Base-by-base conservation (phyloP, 495 filamentous ascomycete genomes). In the Penicillium bialowiezense region DNA sequence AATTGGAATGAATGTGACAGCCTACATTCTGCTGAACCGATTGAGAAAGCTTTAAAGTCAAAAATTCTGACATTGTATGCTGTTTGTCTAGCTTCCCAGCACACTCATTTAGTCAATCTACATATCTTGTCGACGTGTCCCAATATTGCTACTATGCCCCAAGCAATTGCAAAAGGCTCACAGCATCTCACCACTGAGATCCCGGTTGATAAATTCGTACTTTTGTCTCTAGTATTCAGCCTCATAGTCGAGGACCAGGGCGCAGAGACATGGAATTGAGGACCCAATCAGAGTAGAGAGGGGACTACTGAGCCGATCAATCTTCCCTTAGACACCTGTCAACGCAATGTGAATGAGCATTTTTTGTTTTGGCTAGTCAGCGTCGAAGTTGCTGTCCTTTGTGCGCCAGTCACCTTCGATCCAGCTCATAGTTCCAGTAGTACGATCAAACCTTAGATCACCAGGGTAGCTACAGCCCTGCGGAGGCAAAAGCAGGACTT, bases 331-430 rank as follows among this genome's bases (percentile, higher is more conserved):
- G 63, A 71, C 21, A 81, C 81, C 0, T 63, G 71, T 7, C 85
- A 87, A 62, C 76, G 81, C 10, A 72, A 81, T 50, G 79, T 83
- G 6, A 83, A 88, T 56, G 78, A 76, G 53, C 47, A 72, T 87
- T 29, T 65, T 86, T 19, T 71, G 38, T 0, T 65, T 70, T 4
- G 70, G 72, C 17, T 53, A 64, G 66, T 72, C 31, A 75, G 63
- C 31, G 73, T 86, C 9, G 81, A 79, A 59, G 84, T 83, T 0
- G 86, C 89, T 1, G 82, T 95, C 60, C 76, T 93, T 18, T 88
- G 81, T 50, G 88, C 90, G 5, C 87, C 89, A 1, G 81, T 78
- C 5, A 93, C 95, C 61, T 92, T 91, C 60, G 90, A 88, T 6
- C 63, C 63, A 13, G 90, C 88, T 20, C 81, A 86, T 26, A 87